Evolutionary conservation across 306 rosid species (phyloP).

Genomic region (Prinsepia uniflora): DNA sequence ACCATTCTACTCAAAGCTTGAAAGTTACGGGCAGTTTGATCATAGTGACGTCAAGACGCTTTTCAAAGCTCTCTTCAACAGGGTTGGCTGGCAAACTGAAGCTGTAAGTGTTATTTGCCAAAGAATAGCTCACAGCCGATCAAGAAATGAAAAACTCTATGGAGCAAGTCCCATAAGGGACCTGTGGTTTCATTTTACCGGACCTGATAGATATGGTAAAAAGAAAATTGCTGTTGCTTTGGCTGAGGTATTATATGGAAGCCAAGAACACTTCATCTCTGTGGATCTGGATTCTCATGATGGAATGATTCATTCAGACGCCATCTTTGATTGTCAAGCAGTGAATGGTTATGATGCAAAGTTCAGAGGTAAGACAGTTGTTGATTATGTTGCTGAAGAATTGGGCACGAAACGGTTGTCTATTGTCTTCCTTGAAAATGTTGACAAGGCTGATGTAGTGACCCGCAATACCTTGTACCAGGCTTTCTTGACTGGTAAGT

Average conservation of each 20-base stretch:
- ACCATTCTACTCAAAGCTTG: constrained; percentile 57
- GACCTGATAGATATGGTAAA: constrained; percentile 75
- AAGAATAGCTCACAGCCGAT: constrained; percentile 41
- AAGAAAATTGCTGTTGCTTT: constrained; percentile 62
- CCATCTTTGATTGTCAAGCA: constrained; percentile 18
- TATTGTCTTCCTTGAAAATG: constrained; percentile 73
- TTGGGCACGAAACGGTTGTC: constrained; percentile 64
- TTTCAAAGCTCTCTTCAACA: constrained; percentile 53
- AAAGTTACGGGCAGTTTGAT: constrained; percentile 43
- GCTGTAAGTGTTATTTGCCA: constrained; percentile 56
- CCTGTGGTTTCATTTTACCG: constrained; percentile 74
- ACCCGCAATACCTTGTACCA: constrained; percentile 58
- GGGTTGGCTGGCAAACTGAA: constrained; percentile 72
- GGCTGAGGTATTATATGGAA: constrained; percentile 64
- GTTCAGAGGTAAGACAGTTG: constrained; percentile 75
- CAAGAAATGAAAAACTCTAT: constrained; percentile 32
- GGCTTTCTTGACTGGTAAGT: constrained; percentile 74
- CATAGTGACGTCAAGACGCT: constrained; percentile 56
- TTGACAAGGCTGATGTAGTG: constrained; percentile 69
- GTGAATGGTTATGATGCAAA: constrained; percentile 49
- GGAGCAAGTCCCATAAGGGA: constrained; percentile 46
- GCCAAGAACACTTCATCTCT: constrained; percentile 49
- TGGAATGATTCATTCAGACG: constrained; percentile 18
- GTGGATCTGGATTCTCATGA: constrained; percentile 58
- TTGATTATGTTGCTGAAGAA: constrained; percentile 72